Base-by-base conservation (phyloP, 2,329 filamentous ascomycete species). In the Calonectria crousiana region DNA sequence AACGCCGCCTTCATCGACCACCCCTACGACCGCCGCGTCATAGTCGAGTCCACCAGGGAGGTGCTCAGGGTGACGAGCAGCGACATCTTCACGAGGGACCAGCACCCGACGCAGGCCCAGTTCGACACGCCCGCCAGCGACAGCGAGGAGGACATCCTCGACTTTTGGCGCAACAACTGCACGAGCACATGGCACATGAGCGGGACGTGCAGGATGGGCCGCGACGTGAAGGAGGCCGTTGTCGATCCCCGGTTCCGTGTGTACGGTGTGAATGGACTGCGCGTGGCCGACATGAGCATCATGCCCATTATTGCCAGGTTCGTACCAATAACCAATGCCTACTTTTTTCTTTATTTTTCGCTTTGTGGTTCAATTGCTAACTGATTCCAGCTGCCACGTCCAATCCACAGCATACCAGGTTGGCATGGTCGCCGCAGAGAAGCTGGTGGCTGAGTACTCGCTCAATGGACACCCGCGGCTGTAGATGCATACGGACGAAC, bases 211-310 rank as follows among this genome's bases (percentile, higher is more conserved):
- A 69, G n/a, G 11, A 74, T 77, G 66, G 74, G 71, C 14, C 53
- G 36, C 4, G 56, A 41, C 13, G 71, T 66, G 32, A 32, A 72
- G 47, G 56, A 71, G 34, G 68, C 66, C 14, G 75, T 76, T 8
- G 75, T 77, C 2, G 74, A 77, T 78, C 83, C 76, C 0, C 83
- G 88, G 9, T 87, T 91, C 58, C 84, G 85, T 36, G 84, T 91
- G 0, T 81, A 85, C 32, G 89, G 89, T 0, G 80, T 90, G 26
- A 84, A 87, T 66, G 85, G 85, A 34, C 82, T 91, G 20, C 84
- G 89, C 9, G 84, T 91, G 0, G 87, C 86, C 1, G 89, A 91
- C 79, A 87, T 90, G 69, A 89, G 87, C 58, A 83, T 90, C 11
- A 84, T 90, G 30, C 89, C 89, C 5, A 81, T 90, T 13, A 73